Percentiles rank a stretch among this genome's conserved stretches.
phyloP scores from a whole-genome alignment of 164 flowering plant genomes.

The Pachysandra terminalis region DNA sequence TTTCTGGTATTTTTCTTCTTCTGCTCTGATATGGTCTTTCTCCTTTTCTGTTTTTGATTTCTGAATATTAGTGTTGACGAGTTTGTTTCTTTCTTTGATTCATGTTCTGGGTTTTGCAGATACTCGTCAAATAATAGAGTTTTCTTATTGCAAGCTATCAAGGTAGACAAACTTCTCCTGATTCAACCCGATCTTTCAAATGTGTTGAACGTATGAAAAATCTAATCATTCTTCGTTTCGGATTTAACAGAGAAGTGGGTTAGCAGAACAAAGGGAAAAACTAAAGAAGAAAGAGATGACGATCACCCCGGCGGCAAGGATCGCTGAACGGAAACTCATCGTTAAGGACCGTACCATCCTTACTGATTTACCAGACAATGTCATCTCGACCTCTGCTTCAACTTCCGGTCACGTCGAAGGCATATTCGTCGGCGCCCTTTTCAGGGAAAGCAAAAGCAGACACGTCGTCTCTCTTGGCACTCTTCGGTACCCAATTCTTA shows the following conservation, averaged over 20 bases:
- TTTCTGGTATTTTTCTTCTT: conserved; percentile 15
- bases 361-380: conserved; percentile 49
- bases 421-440: conserved; percentile 50
- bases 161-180: conserved; percentile 10
- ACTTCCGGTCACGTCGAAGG: conserved; percentile 50
- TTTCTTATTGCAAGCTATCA: conserved; percentile 9
- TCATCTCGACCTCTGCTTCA: conserved; percentile 45
- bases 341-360: conserved; percentile 53
- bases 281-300: conserved; percentile 39
- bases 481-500: conserved; percentile 22
- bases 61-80: conserved; percentile 1
- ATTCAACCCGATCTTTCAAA: not conserved
- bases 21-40: not conserved
- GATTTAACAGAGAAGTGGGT: not conserved
- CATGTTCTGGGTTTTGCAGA: conserved; percentile 29
- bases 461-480: conserved; percentile 53
- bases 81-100: conserved; percentile 4
- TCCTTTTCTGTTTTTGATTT: not conserved
- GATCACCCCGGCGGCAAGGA: conserved; percentile 47
- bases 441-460: conserved; percentile 39
- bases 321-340: conserved; percentile 44
- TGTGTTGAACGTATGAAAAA: not conserved
- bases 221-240: not conserved
- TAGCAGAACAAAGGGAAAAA: conserved; percentile 1
- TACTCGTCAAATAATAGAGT: conserved; percentile 1